Evolutionary conservation across 2,329 filamentous ascomycete species (phyloP), one percentile per base, ranked within the genome.

Genomic region (Fulvia fulva): DNA sequence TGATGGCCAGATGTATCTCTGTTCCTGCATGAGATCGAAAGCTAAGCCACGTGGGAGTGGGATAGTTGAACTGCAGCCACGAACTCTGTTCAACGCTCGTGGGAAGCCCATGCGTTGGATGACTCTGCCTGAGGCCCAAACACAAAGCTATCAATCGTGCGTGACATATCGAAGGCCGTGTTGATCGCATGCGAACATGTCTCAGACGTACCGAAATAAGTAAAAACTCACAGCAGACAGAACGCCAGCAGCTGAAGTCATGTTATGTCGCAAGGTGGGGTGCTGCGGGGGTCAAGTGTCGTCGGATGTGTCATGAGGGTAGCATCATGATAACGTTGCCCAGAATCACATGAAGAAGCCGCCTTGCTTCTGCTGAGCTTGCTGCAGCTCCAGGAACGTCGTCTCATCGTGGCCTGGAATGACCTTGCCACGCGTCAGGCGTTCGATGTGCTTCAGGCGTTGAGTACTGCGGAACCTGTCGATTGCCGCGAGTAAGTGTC

Each of bases 391-490:
- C 14, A 72, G 37, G 49, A 73, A 71, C 0, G 67, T 71, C 51
- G 62, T 66, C 56, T 73, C 69, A 49, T 74, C 71, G 59, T 74
- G 71, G 3, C 71, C 71, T 8, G 70, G 70, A n/a, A 73, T 69
- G n/a, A 73, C 65, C 26, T 67, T 56, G 16, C 70, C 70, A 30
- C 67, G 60, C 2, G 69, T 72, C 26, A 63, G 64, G 11, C 68
- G 58, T 44, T 70, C 66, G 5, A 73, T 59, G 23, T 70, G 68
- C 63, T 71, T 71, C 8, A 73, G 65, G 23, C 69, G 63, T 53
- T 71, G 70, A 6, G 69, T 73, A 23, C 67, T 70, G 21, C 67
- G 67, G 56, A 73, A 73, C 67, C 58, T 62, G 54, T 34, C 28
- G 26, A 19, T 41, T n/a, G 26, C 9, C 30, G 26, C 9, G 11